Base-by-base conservation (phyloP, 306 rosid species). In the Ceratonia siliqua region DNA sequence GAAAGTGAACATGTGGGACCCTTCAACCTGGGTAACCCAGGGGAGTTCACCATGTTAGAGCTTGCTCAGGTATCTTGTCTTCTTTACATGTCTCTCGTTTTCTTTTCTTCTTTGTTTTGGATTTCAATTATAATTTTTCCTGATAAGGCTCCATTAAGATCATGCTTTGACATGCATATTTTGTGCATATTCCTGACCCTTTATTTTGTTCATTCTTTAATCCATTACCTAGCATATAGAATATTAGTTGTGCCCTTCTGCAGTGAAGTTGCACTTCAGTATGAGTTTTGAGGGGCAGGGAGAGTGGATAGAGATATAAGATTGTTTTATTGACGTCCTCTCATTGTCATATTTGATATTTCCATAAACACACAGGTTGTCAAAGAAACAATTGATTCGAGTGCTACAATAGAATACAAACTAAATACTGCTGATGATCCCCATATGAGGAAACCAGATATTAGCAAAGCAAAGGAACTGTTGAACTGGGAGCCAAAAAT, bases 371-470 rank as follows among this genome's bases (percentile, higher is more conserved):
- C 30, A 27, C 87, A 95, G 99, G 99, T 95, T 46, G 98, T 95
- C 41, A 95, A 95, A 83, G 93, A 89, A 68, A 92, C 96, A 62
- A 95, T 95, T 46, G 99, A 95, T 84, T 75, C 99, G 55, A 90
- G 96, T 80, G 93, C 99, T 27, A 86, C 93, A 39, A 95, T 92
- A 83, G 98, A 90, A 78, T 92, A 83, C 70, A 90, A 22, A 81
- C 83, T 97, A 82, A 95, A 95, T 74, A 95, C 97, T 41, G 99
- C 98, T 5, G 99, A 95, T 78, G 99, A 95, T 85, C 99, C 99
- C 14, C 99, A 95, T 30, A 95, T 83, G 96, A 95, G 99, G 85
- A 95, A 92, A 79, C 99, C 99, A 5, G 98, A 95, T 76, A 95
- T 95, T 45, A 83, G 87, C 89, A 95, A 89, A 87, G 99, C 99